phyloP scores from a whole-genome alignment of 1,139 yeast genomes.

The Magnusiomyces clavatus region DNA sequence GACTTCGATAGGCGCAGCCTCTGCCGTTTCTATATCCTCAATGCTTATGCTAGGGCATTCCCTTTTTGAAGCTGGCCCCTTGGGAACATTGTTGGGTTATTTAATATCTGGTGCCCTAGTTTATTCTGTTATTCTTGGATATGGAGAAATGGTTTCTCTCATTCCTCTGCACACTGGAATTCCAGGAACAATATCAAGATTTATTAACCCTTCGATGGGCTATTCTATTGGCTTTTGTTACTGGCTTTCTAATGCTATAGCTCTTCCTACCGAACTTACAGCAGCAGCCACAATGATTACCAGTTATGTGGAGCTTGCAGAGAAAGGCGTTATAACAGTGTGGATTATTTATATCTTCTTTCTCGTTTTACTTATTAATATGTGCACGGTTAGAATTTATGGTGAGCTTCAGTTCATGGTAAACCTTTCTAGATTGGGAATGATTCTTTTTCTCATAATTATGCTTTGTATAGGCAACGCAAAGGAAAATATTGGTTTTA shows the following conservation, averaged over 20 bases:
- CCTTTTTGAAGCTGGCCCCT: conserved; percentile 70
- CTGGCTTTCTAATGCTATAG: conserved; percentile 66
- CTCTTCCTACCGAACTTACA: conserved; percentile 72
- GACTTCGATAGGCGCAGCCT: conserved; percentile 78
- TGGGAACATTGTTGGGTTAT: conserved; percentile 71
- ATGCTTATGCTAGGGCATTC: conserved; percentile 74
- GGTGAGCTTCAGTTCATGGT: conserved; percentile 69
- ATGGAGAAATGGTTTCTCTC: conserved; percentile 82
- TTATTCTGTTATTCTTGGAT: conserved; percentile 60
- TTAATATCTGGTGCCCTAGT: conserved; percentile 59
- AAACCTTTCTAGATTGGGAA: conserved; percentile 51
- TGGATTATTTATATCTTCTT: conserved; percentile 64
- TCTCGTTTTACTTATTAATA: conserved; percentile 44
- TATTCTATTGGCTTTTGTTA: conserved; percentile 74
- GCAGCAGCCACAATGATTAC: conserved; percentile 72
- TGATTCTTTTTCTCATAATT: conserved; percentile 49
- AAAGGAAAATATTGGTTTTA: conserved; percentile 45
- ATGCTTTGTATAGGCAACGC: conserved; percentile 56
- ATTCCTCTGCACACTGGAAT: conserved; percentile 76
- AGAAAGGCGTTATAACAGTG: conserved; percentile 52
- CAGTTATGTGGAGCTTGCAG: conserved; percentile 48
- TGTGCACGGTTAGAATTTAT: conserved; percentile 61
- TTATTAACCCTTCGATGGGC: conserved; percentile 81
- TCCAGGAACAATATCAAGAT: conserved; percentile 52
- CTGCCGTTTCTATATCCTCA: conserved; percentile 78